phyloP scores from a whole-genome alignment of 305 asterid genomes.

The Euphrasia arctica region DNA sequence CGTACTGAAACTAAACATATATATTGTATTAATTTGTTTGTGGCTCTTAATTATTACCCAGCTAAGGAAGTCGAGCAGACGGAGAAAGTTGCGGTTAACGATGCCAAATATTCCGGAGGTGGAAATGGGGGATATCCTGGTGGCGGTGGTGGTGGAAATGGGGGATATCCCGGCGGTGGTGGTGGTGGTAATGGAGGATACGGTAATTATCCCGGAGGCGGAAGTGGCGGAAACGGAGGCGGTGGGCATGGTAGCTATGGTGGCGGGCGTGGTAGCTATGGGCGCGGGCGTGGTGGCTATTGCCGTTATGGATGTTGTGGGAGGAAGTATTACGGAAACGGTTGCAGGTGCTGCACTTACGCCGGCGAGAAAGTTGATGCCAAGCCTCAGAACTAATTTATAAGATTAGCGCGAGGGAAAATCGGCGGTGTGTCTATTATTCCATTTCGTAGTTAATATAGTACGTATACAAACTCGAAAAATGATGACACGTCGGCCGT shows the following conservation, averaged over 20 bases:
- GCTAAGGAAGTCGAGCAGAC: neutral
- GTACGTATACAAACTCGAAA: no score
- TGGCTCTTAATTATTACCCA: neutral
- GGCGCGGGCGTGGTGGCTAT: neutral
- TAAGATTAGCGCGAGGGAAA: no score
- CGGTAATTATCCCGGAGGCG: neutral
- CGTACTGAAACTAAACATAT: no score
- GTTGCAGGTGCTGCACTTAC: neutral
- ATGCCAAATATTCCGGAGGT: neutral
- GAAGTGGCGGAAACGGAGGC: neutral
- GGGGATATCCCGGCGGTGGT: neutral
- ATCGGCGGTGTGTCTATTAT: no score
- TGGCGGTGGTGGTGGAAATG: neutral
- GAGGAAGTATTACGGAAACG: neutral
- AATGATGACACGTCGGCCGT: no score
- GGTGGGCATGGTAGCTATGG: neutral
- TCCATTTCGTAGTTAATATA: no score
- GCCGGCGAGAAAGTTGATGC: neutral
- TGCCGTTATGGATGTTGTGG: conserved; percentile 9
- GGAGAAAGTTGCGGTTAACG: neutral
- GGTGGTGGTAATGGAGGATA: neutral
- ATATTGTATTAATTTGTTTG: no score
- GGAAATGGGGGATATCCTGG: neutral
- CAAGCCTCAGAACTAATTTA: neutral
- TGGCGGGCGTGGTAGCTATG: neutral